Conservation (phyloP, 202 grass and related monocot genomes). For the Cymbopogon flexuosus region DNA sequence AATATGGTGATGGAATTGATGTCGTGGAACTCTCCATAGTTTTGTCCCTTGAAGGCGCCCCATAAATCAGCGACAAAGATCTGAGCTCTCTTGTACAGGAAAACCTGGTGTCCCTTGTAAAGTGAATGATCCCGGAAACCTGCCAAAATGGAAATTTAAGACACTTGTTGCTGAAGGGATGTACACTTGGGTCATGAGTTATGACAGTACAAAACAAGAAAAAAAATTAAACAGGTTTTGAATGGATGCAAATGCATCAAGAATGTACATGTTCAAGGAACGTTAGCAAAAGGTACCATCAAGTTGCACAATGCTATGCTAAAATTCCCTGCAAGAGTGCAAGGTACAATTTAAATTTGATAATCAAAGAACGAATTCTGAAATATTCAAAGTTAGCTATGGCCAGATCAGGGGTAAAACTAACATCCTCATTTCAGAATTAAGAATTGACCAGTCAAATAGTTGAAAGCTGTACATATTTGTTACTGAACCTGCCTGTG, state of each 20-base stretch:
- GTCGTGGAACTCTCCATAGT: constrained; percentile 71
- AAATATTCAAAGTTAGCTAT: background rate
- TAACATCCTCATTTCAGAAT: background rate
- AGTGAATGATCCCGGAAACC: constrained; percentile 91
- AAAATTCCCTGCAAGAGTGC: background rate
- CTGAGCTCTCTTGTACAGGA: constrained; percentile 96
- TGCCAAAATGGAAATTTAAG: constrained; percentile 16
- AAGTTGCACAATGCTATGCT: background rate
- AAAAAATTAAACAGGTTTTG: background rate
- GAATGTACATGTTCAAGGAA: background rate
- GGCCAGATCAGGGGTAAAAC: background rate
- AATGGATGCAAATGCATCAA: background rate
- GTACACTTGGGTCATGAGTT: background rate
- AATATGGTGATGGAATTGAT: constrained; percentile 84
- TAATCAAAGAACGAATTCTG: background rate
- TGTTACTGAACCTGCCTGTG: background rate
- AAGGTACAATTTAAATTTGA: background rate
- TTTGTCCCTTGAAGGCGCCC: constrained; percentile 85
- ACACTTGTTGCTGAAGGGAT: background rate
- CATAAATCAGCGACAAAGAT: constrained; percentile 97
- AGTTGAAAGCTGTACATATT: background rate
- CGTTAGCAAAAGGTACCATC: background rate
- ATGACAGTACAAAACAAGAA: background rate
- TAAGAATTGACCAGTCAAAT: background rate
- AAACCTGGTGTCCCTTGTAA: constrained; percentile 90